These are phyloP conservation scores for Bryum argenteum DNA, from an alignment of 225 moss, liverwort and hornwort genomes.

Conservation along the genomic window DNA sequence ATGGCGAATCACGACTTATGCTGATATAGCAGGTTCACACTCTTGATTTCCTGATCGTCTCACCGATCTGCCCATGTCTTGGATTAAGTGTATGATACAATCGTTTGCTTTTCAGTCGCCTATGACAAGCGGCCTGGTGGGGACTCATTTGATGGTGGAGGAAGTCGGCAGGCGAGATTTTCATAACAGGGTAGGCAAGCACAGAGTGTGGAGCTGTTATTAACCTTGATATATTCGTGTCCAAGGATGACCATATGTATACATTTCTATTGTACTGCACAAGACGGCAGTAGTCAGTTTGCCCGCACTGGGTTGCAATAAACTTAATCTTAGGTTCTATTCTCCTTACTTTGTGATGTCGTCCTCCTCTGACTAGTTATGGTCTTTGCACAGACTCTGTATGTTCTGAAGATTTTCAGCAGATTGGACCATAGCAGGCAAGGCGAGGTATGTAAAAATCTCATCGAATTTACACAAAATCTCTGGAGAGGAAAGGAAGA, in stretches of 20 bases:
- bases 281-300: conserved; percentile 2
- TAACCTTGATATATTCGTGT: conserved; percentile 9
- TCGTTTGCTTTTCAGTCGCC: conserved; percentile 52
- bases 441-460: conserved; percentile 57
- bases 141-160: conserved; percentile 78
- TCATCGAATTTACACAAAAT: conserved; percentile 2
- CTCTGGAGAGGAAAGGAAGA: not conserved
- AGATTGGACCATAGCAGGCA: conserved; percentile 74
- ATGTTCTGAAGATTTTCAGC: conserved; percentile 72
- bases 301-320: conserved; percentile 10
- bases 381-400: conserved; percentile 53
- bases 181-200: conserved; percentile 57
- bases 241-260: conserved; percentile 8
- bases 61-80: not conserved
- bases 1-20: not conserved
- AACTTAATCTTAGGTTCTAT: conserved; percentile 5
- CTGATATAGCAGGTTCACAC: not conserved
- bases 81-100: conserved; percentile 19
- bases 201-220: conserved; percentile 11
- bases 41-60: not conserved
- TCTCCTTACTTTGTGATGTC: not conserved
- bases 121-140: conserved; percentile 63
- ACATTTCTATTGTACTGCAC: not conserved
- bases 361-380: conserved; percentile 25
- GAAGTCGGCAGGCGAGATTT: conserved; percentile 73